Percentiles rank a stretch among this genome's conserved stretches.
Evolutionary conservation across 257 asterid genomes (phyloP).

Genomic region (Cruciata laevipes): DNA sequence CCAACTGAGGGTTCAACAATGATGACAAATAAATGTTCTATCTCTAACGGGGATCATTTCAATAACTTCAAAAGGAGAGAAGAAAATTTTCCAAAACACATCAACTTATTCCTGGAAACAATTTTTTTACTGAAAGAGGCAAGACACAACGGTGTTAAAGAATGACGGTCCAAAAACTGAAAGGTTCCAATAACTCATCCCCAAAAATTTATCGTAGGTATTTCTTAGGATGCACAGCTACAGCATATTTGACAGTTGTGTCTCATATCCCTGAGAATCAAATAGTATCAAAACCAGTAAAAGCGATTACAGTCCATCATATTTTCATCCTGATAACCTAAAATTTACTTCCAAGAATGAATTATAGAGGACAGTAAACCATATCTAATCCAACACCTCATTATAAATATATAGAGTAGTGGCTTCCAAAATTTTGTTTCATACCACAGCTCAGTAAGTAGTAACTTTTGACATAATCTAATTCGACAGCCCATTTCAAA

Average conservation of each 20-base stretch:
- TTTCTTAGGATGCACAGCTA: not conserved
- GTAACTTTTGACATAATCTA: conserved; percentile 2
- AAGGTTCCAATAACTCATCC: not conserved
- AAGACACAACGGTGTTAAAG: not conserved
- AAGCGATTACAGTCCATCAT: not conserved
- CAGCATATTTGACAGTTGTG: not conserved
- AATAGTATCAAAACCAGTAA: not conserved
- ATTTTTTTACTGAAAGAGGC: not conserved
- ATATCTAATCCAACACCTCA: not conserved
- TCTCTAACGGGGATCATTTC: not conserved
- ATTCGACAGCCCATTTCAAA: not conserved
- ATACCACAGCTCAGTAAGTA: not conserved
- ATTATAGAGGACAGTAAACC: not conserved
- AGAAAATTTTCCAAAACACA: not conserved
- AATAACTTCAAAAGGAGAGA: not conserved
- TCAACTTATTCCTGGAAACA: not conserved
- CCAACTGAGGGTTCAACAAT: not conserved
- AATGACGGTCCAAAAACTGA: not conserved
- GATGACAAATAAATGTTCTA: not conserved
- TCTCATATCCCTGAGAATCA: not conserved
- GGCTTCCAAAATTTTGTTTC: not conserved
- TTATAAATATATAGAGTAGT: not conserved
- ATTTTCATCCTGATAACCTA: not conserved
- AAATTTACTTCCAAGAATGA: not conserved
- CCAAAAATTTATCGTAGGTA: not conserved